Conservation (phyloP, 2,329 filamentous ascomycete species). For the Colletotrichum horii region DNA sequence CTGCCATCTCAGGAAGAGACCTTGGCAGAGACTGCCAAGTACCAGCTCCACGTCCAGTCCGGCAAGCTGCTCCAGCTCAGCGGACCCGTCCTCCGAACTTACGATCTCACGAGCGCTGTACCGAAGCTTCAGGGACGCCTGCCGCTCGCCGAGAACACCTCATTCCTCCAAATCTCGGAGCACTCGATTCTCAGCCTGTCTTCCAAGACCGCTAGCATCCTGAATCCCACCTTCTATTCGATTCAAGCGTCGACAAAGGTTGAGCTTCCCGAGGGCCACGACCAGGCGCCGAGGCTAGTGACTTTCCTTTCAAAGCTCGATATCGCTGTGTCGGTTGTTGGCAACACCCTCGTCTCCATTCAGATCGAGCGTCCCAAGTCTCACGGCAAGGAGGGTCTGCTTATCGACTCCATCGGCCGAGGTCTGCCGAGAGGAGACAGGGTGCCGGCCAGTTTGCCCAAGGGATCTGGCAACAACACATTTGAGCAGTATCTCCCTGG, state of each 20-base stretch:
- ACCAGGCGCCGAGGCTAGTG: constrained; percentile 46
- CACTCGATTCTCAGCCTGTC: constrained; percentile 70
- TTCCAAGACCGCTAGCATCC: constrained; percentile 60
- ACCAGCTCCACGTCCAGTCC: constrained; percentile 65
- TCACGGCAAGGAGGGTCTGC: constrained; percentile 63
- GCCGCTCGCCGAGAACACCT: constrained; percentile 55
- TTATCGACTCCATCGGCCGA: constrained; percentile 77
- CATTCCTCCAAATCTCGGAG: constrained; percentile 71
- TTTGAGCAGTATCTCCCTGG: constrained; percentile 47
- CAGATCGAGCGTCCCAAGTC: constrained; percentile 69
- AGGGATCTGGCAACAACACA: constrained; percentile 2
- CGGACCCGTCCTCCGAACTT: constrained; percentile 60
- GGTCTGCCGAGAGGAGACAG: constrained; percentile 41
- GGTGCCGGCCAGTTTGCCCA: constrained; percentile 6
- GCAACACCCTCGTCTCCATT: constrained; percentile 68
- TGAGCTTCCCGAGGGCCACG: constrained; percentile 43
- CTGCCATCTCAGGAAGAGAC: constrained; percentile 30
- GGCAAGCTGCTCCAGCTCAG: constrained; percentile 68
- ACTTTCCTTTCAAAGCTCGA: constrained; percentile 71
- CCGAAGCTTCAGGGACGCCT: constrained; percentile 65
- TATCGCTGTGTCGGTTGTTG: constrained; percentile 68
- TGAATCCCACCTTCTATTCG: constrained; percentile 72
- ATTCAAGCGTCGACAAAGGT: constrained; percentile 56
- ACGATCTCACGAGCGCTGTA: constrained; percentile 67
- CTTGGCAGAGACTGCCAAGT: constrained; percentile 33